Base-by-base conservation (phyloP, 805 yeast species). In the Saccharomycopsis capsularis region DNA sequence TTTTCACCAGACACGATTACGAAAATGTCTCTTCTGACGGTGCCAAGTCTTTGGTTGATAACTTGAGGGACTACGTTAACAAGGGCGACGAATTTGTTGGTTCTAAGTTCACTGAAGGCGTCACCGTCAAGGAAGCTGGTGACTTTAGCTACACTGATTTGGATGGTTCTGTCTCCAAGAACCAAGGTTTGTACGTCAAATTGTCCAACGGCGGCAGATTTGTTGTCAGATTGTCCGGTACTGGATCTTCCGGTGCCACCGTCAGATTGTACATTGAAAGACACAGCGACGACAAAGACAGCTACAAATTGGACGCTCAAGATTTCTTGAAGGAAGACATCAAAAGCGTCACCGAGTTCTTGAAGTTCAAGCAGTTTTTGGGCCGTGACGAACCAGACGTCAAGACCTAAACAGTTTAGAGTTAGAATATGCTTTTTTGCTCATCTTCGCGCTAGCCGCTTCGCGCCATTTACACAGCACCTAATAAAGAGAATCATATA, bases 161-260 rank as follows among this genome's bases (percentile, higher is more conserved):
- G 50, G 98, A 93, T 65, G 98, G 98, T 27, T 81, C 91, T 1
- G 89, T 91, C 4, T 85, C 96, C 2, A 61, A 66, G 3, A 79
- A 89, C 61, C 99, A 91, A 71, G 99, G 99, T 34, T 75, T 93
- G 46, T 90, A 72, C 60, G 82, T 89, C 55, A 89, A 84, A 67
- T 76, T 89, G 55, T 77, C 76, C 44, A 81, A 81, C 59, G 96
- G 97, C 4, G 75, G 85, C 52, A 79, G 97, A 64, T 79, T 90
- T 46, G 85, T 93, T 34, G 85, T 88, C 47, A 82, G 99, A 67
- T 74, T 93, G 56, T 88, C 96, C 0, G 99, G 99, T 49, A 91
- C 99, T 2, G 99, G 99, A 15, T 89, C 97, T 1, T 82, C 95
- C 1, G 99, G 99, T 43, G 98, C 99, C 19, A 91, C 99, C 4